A percentile compares a stretch with the other conserved stretches of the same genome.
phyloP scores from a whole-genome alignment of 2,329 filamentous ascomycete species.

The Calycina herbarum region DNA sequence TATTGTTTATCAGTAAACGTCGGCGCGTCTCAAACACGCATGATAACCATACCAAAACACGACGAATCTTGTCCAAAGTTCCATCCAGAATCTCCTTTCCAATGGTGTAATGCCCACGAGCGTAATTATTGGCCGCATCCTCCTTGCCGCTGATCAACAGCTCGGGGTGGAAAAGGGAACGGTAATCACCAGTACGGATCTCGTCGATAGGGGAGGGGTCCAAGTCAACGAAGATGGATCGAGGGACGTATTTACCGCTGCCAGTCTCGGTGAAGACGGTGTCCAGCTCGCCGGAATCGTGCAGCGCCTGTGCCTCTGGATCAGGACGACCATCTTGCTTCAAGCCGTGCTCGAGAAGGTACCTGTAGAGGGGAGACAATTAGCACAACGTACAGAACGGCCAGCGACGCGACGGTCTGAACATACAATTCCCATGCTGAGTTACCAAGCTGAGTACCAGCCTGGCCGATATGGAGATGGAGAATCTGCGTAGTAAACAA shows the following conservation, averaged over 20 bases:
- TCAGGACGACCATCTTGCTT: constrained; percentile 59
- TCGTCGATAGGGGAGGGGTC: constrained; percentile 69
- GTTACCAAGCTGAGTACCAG: constrained; percentile 67
- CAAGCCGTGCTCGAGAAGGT: constrained; percentile 66
- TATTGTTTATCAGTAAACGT: constrained; percentile 17
- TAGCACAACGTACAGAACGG: constrained; percentile 11
- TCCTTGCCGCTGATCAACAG: constrained; percentile 67
- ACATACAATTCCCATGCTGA: constrained; percentile 69
- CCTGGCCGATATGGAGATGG: constrained; percentile 68
- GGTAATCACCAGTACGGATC: constrained; percentile 63
- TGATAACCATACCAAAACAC: constrained; percentile 53
- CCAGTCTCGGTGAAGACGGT: constrained; percentile 68
- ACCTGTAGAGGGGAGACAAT: constrained; percentile 43
- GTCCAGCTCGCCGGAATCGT: constrained; percentile 58
- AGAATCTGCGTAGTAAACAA: constrained; percentile 50
- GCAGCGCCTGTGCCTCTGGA: constrained; percentile 52
- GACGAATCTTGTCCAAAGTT: constrained; percentile 64
- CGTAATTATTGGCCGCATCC: constrained; percentile 70
- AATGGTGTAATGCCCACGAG: constrained; percentile 68
- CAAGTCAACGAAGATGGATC: constrained; percentile 66
- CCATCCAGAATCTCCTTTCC: constrained; percentile 66
- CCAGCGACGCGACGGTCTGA: constrained; percentile 10
- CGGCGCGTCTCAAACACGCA: not conserved
- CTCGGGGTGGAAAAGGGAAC: constrained; percentile 65
- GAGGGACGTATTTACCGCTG: constrained; percentile 66